Percentiles rank a stretch among this genome's conserved stretches.
Evolutionary conservation across 345 rosid species (phyloP).

Genomic region (Eucalyptus sp.): DNA sequence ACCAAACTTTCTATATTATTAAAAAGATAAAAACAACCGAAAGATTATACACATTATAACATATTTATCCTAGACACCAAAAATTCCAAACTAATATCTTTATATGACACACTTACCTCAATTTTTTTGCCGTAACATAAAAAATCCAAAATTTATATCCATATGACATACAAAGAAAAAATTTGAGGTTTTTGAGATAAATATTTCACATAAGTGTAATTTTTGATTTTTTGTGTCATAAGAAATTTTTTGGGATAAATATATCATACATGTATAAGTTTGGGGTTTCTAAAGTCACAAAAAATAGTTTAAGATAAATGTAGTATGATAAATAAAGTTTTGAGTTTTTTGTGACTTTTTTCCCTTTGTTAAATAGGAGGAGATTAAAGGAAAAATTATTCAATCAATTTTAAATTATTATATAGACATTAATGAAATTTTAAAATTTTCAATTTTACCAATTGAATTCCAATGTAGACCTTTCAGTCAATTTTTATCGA

Average conservation of each 20-base stretch:
- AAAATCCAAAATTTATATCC: too few relatives aligned
- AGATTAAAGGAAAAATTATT: background rate
- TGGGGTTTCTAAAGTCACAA: fast-evolving
- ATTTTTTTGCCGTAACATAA: fast-evolving
- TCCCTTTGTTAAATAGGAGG: background rate
- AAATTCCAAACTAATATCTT: fast-evolving
- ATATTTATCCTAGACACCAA: fast-evolving
- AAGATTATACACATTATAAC: fast-evolving
- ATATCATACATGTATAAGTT: too few relatives aligned
- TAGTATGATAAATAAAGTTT: too few relatives aligned
- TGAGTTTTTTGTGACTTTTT: too few relatives aligned
- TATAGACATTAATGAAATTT: fast-evolving
- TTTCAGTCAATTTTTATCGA: fast-evolving
- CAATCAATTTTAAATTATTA: background rate
- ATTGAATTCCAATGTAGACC: fast-evolving
- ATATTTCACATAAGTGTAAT: too few relatives aligned
- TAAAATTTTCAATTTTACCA: fast-evolving
- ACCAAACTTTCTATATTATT: background rate
- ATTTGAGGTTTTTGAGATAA: too few relatives aligned
- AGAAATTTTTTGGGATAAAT: too few relatives aligned
- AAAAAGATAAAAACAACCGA: too few relatives aligned
- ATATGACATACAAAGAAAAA: fast-evolving
- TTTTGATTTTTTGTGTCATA: too few relatives aligned
- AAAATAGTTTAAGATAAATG: too few relatives aligned
- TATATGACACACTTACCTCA: fast-evolving